phyloP scores from a whole-genome alignment of 2,329 filamentous ascomycete species.

The Esteya vermicola region DNA sequence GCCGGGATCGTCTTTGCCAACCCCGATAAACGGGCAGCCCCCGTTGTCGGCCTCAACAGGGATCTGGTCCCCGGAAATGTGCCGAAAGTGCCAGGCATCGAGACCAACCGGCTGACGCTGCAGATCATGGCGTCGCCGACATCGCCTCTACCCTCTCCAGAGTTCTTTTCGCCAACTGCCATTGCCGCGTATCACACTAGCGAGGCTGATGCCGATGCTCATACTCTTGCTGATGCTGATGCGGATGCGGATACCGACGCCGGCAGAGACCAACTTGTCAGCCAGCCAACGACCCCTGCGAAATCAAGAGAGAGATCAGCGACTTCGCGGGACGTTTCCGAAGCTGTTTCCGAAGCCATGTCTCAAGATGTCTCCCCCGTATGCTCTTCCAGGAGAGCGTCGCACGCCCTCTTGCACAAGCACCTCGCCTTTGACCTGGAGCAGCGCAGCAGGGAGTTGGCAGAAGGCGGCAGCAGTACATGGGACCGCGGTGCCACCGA shows the following conservation, averaged over 20 bases:
- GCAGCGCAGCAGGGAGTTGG: slow-evolving; percentile 4
- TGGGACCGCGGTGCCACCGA: slow-evolving; percentile 28
- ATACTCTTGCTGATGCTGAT: slow-evolving; percentile 11
- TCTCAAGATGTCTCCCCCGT: too few species aligned
- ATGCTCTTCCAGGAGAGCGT: not conserved
- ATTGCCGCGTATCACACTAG: slow-evolving; percentile 26
- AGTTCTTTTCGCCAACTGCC: slow-evolving; percentile 23
- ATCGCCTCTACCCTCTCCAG: slow-evolving; percentile 1
- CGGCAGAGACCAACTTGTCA: not conserved
- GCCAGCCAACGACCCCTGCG: not conserved
- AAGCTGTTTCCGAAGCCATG: too few species aligned
- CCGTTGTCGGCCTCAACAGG: slow-evolving; percentile 49
- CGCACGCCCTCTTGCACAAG: not conserved
- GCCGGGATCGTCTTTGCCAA: slow-evolving; percentile 36
- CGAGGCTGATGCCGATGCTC: slow-evolving; percentile 30
- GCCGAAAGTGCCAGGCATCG: slow-evolving; percentile 18
- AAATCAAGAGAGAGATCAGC: too few species aligned
- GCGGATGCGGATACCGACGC: not conserved
- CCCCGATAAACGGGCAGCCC: slow-evolving; percentile 47
- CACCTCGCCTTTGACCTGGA: not conserved
- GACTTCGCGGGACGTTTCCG: too few species aligned
- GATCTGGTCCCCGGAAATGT: slow-evolving; percentile 47
- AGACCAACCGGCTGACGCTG: not conserved
- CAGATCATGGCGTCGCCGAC: not conserved
- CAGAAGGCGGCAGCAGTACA: not conserved